Evolutionary conservation across 2,329 filamentous ascomycete species (phyloP), one percentile per base, ranked within the genome.

Genomic region (Fusarium dimerum): DNA sequence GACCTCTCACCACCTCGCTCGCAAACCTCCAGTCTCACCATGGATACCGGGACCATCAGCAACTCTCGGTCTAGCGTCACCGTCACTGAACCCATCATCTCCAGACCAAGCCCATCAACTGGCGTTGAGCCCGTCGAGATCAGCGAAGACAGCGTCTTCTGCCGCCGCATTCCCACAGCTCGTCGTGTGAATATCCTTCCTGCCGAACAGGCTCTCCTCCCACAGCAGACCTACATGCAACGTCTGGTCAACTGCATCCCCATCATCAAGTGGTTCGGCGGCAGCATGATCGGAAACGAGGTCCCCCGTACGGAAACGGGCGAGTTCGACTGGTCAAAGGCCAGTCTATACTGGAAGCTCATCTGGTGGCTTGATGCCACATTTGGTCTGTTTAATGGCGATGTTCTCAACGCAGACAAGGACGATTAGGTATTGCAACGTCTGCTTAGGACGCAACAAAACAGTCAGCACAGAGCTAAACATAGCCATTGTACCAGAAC

Each of bases 301-400:
- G 84, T 93, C 39, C 90, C 90, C 8, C 79, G 87, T 40, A 87
- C 80, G 48, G 88, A 91, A 48, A 77, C 81, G 41, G 90, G 89
- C 51, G 85, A 84, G 40, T 92, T 96, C 62, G 92, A 97, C 70
- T 89, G 86, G 77, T 82, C 83, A 40, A 75, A 75, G 43, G 85
- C 85, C 11, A 87, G 83, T 54, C 70, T 87, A 55, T 88, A 87
- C 72, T 88, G 85, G 85, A 83, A 82, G 69, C 64, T 87, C 41
- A 82, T 87, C 61, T 87, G 80, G 73, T 85, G 78, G 74, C 72
- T 87, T 20, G 84, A 87, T 63, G 73, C 75, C 16, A 78, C 76
- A 48, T 84, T 86, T 63, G 73, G 77, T 5, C 72, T 86, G 39
- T 86, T 86, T 66, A 77, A 78, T 40, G 78, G 82, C 18, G 83